Evolutionary conservation across 768 basidiomycete species (phyloP), one percentile per base, ranked within the genome.

Genomic region (Termitomyces sp.): DNA sequence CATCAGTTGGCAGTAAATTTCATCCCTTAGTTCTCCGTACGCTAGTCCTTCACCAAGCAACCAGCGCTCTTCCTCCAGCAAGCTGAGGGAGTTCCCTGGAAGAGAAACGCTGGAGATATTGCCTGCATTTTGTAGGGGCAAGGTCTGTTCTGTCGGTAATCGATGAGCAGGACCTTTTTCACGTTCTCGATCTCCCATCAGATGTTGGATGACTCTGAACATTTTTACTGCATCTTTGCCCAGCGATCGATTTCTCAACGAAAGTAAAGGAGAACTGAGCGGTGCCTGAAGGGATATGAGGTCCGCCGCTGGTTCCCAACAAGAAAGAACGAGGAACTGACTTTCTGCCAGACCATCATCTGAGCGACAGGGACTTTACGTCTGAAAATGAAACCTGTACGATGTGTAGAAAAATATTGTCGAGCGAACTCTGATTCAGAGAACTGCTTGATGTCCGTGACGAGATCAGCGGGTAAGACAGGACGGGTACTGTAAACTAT

Each of bases 281-380:
- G 89, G 85, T 0, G 79, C 66, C 83, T 89, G 27, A 5, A 55
- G 53, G 39, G 56, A 46, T 57, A 47, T 42, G 44, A 59, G 20
- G n/a, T 58, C 42, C 33, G 33, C 36, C 41, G 8, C 36, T 41
- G 55, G 31, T 47, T 59, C 16, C 51, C 6, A 15, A 48, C 57
- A 33, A 20, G 20, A 31, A 50, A 51, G 55, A 18, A 37, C 1
- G 30, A 41, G 44, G 30, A 47, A 70, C 58, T 30, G 55, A 84
- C 87, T 80, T 89, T 92, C 70, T 96, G 95, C 92, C 93, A 96
- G 50, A 84, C 80, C 91, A 97, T 94, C 74, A 96, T 82, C 67
- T 92, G 87, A 24, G 81, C 86, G 4, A 96, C 83, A 1, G 95
- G 93, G 2, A 96, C 83, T 60, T 80, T 85, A 48, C 93, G 81